Percentiles rank a stretch among this genome's conserved stretches.
phyloP scores from a whole-genome alignment of 139 green algal species.

The Eudorina sp. region DNA sequence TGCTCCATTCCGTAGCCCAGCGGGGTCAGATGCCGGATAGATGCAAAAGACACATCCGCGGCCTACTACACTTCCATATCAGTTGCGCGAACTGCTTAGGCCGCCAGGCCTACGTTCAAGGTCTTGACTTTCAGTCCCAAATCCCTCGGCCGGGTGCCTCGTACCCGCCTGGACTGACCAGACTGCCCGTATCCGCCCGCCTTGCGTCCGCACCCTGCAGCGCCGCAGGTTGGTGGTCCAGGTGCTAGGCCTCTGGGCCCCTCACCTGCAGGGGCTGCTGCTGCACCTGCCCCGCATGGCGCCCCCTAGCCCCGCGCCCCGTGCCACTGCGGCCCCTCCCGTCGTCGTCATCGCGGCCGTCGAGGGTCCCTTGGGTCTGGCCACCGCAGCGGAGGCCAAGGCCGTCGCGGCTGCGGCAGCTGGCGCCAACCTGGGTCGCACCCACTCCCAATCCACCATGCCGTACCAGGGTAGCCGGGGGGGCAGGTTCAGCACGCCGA shows the following conservation, averaged over 20 bases:
- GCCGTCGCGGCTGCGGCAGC: neutral
- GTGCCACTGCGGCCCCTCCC: neutral
- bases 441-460: conserved; percentile 13
- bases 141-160: too few relatives aligned
- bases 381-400: neutral
- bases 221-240: conserved; percentile 8
- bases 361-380: neutral
- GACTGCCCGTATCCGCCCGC: neutral
- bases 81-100: too few relatives aligned
- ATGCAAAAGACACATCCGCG: too few relatives aligned
- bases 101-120: too few relatives aligned
- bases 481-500: neutral
- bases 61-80: too few relatives aligned
- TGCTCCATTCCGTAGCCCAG: too few relatives aligned
- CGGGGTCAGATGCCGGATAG: too few relatives aligned
- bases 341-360: neutral
- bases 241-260: conserved; percentile 2
- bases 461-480: conserved; percentile 8
- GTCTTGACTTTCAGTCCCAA: too few relatives aligned
- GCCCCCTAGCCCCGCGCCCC: neutral
- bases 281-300: neutral
- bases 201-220: neutral
- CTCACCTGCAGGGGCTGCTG: neutral
- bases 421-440: neutral
- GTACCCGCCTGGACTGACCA: too few relatives aligned